Conservation (phyloP, 768 basidiomycete species). For the Pholiota conissans region DNA sequence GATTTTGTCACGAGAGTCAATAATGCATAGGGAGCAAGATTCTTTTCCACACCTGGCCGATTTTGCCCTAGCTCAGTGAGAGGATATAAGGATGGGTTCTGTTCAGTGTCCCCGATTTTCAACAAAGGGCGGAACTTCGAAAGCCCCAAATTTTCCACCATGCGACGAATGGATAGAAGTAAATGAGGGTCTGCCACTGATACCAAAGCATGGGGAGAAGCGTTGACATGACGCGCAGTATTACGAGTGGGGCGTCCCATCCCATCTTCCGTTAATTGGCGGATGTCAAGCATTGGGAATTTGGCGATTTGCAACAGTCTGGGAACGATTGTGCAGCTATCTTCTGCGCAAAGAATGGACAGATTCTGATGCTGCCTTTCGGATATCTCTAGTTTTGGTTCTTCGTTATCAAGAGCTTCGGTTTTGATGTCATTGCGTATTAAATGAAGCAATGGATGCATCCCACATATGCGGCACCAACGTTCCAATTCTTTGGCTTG, state of each 20-base stretch:
- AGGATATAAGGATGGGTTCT: constrained; percentile 19
- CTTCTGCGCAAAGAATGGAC: not conserved
- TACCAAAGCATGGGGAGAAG: constrained; percentile 21
- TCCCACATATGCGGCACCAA: constrained; percentile 36
- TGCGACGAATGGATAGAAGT: constrained; percentile 26
- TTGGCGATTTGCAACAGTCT: constrained; percentile 21
- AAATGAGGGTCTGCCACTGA: constrained; percentile 32
- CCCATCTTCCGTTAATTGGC: not conserved
- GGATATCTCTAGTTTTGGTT: not conserved
- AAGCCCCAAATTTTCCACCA: constrained; percentile 16
- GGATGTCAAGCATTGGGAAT: constrained; percentile 31
- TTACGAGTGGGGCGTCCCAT: not conserved
- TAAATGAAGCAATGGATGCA: constrained; percentile 22
- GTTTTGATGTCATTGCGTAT: constrained; percentile 17
- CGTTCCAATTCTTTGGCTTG: not conserved
- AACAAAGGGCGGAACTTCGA: constrained; percentile 10
- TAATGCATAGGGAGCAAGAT: constrained; percentile 40
- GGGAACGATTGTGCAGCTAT: constrained; percentile 25
- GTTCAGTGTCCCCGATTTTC: constrained; percentile 9
- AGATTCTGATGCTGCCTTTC: not conserved
- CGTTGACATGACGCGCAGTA: not conserved
- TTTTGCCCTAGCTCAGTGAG: constrained; percentile 28
- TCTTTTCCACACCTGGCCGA: constrained; percentile 27
- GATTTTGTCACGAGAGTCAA: constrained; percentile 34
- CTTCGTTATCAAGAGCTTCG: constrained; percentile 11